phyloP scores from a whole-genome alignment of 139 green algal species.

The Auxenochlorella pyrenoidosa region DNA sequence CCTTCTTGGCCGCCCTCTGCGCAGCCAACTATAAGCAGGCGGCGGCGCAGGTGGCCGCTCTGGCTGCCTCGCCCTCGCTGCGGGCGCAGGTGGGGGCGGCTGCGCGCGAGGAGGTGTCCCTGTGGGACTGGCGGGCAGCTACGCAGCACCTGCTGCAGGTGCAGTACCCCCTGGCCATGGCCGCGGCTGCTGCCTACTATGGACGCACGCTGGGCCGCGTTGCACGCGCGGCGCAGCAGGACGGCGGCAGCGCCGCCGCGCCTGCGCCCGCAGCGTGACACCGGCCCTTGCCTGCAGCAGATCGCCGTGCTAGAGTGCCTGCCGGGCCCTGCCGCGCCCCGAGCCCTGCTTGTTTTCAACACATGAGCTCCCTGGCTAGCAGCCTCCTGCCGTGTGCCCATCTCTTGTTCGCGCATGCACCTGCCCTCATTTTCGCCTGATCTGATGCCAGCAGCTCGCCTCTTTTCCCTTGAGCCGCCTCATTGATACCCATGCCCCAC shows the following conservation, averaged over 20 bases:
- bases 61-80: constrained; percentile 31
- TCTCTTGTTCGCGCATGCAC: too few species aligned
- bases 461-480: not conserved
- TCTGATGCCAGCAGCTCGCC: not conserved
- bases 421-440: not conserved
- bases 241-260: not conserved
- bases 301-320: not conserved
- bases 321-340: too few species aligned
- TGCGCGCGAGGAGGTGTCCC: constrained; percentile 55
- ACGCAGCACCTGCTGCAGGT: constrained; percentile 60
- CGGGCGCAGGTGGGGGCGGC: constrained; percentile 37
- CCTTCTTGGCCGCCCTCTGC: too few species aligned
- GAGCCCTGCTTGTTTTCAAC: not conserved
- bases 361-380: not conserved
- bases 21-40: constrained; percentile 25
- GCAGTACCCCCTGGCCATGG: constrained; percentile 66
- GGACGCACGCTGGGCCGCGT: not conserved
- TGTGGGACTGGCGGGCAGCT: constrained; percentile 70
- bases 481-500: too few species aligned
- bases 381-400: not conserved
- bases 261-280: not conserved
- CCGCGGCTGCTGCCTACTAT: constrained; percentile 48
- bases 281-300: not conserved
- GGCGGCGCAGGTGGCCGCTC: not conserved
- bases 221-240: not conserved